Percentiles rank a stretch among this genome's conserved stretches.
Conservation (phyloP, 2,329 filamentous ascomycete genomes). For the Hypoxylon rubiginosum region DNA sequence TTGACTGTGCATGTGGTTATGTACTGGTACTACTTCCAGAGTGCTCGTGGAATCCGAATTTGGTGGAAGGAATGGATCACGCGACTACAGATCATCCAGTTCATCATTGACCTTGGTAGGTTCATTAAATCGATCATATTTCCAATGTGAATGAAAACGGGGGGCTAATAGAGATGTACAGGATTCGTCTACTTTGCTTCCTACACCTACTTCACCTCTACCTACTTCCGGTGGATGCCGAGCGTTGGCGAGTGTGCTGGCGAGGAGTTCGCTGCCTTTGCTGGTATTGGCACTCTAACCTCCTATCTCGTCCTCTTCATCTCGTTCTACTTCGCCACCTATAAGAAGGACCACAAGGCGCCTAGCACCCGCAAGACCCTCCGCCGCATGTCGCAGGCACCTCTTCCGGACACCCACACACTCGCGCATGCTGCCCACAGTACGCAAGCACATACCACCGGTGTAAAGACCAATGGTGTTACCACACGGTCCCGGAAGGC, state of each 20-base stretch:
- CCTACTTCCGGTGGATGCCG: constrained; percentile 88
- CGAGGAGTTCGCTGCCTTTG: constrained; percentile 95
- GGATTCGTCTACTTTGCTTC: constrained; percentile 99
- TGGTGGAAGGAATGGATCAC: constrained; percentile 99
- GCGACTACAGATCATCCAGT: constrained; percentile 95
- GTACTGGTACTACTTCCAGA: constrained; percentile 99
- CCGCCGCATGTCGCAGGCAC: constrained; percentile 74
- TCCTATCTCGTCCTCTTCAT: constrained; percentile 99
- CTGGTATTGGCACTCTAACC: constrained; percentile 90
- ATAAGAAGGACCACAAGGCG: constrained; percentile 87
- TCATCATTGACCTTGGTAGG: constrained; percentile 95
- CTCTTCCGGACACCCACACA: constrained; percentile 85
- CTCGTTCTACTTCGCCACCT: constrained; percentile 97
- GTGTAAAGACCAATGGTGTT: constrained; percentile 69
- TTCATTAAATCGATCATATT: constrained; percentile 27
- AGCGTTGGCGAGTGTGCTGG: constrained; percentile 89
- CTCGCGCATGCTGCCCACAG: constrained; percentile 71
- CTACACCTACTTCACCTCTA: constrained; percentile 97
- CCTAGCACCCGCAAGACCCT: constrained; percentile 84
- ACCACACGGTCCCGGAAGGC: constrained; percentile 79
- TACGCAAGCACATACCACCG: constrained; percentile 66
- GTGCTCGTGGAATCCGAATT: constrained; percentile 91
- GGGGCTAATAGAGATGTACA: constrained; percentile 54
- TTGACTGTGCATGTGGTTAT: constrained; percentile 96
- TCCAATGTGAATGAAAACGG: not conserved